Percentiles rank a stretch among this genome's conserved stretches.
These are phyloP conservation scores for Solanum rostratum DNA, from an alignment of 257 asterid genomes.

Conservation along the genomic window DNA sequence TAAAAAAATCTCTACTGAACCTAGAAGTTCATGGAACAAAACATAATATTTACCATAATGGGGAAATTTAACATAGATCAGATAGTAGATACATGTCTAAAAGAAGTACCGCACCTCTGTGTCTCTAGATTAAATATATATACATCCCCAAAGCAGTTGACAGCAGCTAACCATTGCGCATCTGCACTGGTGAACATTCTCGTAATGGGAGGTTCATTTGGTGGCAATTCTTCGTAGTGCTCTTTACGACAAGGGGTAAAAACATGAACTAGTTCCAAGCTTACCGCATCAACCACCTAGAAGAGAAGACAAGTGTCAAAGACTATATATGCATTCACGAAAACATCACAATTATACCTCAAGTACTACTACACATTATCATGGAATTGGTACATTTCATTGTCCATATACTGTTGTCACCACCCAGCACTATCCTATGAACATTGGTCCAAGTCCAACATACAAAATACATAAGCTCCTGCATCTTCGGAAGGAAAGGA, in stretches of 20 bases:
- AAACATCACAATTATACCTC: background rate
- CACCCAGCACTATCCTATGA: background rate
- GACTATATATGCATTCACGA: background rate
- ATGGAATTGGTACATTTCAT: background rate
- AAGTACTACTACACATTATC: background rate
- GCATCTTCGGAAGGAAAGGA: background rate
- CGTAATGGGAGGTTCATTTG: conserved; percentile 81
- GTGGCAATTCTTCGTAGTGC: conserved; percentile 38
- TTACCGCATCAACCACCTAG: conserved; percentile 57
- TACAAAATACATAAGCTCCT: background rate
- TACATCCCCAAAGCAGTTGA: conserved; percentile 86
- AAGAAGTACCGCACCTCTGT: conserved; percentile 38
- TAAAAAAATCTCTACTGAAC: background rate
- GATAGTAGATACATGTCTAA: background rate
- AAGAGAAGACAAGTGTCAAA: background rate
- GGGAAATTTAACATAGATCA: background rate
- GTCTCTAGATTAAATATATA: conserved; percentile 72
- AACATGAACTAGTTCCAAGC: conserved; percentile 28
- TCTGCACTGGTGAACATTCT: conserved; percentile 74
- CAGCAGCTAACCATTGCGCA: conserved; percentile 83
- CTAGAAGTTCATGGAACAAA: background rate
- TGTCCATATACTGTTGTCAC: background rate
- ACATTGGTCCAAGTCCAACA: background rate
- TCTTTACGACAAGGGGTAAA: conserved; percentile 59
- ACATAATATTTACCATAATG: background rate